Conservation (phyloP, 768 basidiomycete genomes). For the Bullera alba region DNA sequence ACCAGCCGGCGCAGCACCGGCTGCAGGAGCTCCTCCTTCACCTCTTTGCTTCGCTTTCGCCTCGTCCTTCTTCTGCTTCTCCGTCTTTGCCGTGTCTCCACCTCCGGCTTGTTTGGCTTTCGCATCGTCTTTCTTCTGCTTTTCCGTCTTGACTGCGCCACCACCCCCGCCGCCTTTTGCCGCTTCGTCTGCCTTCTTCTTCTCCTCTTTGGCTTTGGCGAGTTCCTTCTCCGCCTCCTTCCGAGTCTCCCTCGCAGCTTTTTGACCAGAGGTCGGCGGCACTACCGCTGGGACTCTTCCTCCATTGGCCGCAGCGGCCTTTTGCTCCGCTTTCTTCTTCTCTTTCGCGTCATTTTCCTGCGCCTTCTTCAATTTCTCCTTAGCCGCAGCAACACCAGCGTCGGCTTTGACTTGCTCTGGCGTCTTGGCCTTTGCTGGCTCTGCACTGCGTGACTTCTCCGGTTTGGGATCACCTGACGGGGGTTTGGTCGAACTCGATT, state of each 20-base stretch:
- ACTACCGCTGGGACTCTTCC: background rate
- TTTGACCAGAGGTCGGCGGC: background rate
- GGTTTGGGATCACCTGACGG: background rate
- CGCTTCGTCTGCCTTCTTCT: background rate
- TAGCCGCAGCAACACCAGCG: background rate
- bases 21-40: background rate
- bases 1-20: background rate
- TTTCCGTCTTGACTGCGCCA: background rate
- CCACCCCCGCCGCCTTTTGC: background rate
- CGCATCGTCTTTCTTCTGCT: background rate
- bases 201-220: background rate
- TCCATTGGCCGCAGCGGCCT: background rate
- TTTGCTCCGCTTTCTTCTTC: background rate
- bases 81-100: background rate
- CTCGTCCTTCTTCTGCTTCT: background rate
- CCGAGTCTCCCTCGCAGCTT: background rate
- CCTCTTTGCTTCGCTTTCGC: background rate
- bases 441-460: background rate
- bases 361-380: background rate
- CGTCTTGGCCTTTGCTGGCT: background rate
- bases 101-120: background rate
- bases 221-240: background rate
- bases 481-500: no score
- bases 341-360: background rate
- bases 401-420: background rate